These are phyloP conservation scores for Parascedosporium putredinis DNA, from an alignment of 2,329 filamentous ascomycete species.

Conservation along the genomic window DNA sequence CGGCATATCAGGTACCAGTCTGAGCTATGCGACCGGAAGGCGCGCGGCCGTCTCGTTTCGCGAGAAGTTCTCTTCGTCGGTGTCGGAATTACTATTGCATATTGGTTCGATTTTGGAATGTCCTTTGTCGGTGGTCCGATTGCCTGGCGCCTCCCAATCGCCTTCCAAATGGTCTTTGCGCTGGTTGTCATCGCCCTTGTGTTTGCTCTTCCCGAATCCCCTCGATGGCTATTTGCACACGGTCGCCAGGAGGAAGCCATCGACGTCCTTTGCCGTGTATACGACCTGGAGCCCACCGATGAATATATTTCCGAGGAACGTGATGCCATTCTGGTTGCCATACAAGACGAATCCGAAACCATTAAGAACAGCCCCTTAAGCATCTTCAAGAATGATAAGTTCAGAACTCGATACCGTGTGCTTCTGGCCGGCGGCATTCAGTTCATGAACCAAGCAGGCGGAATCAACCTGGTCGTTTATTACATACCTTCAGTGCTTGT, in stretches of 20 bases:
- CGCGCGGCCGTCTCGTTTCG: conserved; percentile 42
- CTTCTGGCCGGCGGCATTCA: conserved; percentile 48
- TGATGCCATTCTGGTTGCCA: conserved; percentile 28
- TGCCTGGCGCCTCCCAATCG: conserved; percentile 45
- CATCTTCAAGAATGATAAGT: conserved; percentile 31
- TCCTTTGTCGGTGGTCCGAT: conserved; percentile 20
- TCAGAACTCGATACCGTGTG: conserved; percentile 37
- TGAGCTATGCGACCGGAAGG: conserved; percentile 37
- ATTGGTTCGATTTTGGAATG: conserved; percentile 26
- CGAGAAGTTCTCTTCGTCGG: conserved; percentile 44
- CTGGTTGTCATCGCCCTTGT: conserved; percentile 23
- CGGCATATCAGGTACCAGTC: conserved; percentile 49
- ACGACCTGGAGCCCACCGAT: conserved; percentile 27
- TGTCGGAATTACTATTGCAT: conserved; percentile 30
- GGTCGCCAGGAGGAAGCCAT: conserved; percentile 33
- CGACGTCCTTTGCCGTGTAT: conserved; percentile 58
- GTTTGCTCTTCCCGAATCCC: conserved; percentile 28
- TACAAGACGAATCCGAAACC: conserved; percentile 24
- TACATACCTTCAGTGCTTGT: conserved; percentile 49
- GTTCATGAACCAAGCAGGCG: conserved; percentile 55
- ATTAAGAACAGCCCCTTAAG: conserved; percentile 25
- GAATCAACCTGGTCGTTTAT: conserved; percentile 53
- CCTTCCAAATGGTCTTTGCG: conserved; percentile 25
- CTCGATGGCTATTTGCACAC: conserved; percentile 28
- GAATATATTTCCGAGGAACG: conserved; percentile 23